These are phyloP conservation scores for Halophytophthora polymorphica DNA, from an alignment of 352 stramenopile genomes.

Conservation along the genomic window DNA sequence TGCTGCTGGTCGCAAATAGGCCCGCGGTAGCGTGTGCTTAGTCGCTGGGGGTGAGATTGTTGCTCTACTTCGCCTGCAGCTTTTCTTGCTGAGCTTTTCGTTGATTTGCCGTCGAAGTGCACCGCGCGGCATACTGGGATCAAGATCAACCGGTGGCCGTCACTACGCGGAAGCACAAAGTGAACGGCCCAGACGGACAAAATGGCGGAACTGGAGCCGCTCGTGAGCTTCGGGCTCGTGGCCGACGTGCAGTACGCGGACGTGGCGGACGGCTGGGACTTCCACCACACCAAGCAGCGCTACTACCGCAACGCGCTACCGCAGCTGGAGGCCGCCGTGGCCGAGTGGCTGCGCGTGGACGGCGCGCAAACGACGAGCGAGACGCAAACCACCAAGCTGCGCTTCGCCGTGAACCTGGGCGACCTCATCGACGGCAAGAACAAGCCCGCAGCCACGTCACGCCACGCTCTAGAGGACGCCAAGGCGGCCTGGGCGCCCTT, in stretches of 20 bases:
- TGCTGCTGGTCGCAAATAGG: too few relatives aligned
- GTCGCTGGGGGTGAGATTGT: too few relatives aligned
- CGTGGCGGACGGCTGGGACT: constrained; percentile 79
- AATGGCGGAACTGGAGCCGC: constrained; percentile 16
- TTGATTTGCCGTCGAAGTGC: too few relatives aligned
- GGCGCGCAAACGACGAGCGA: constrained; percentile 6
- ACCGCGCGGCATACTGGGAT: not conserved
- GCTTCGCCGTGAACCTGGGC: constrained; percentile 74
- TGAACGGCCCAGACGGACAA: constrained; percentile 1
- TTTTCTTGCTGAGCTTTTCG: too few relatives aligned
- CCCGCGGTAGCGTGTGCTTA: too few relatives aligned
- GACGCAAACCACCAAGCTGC: constrained; percentile 22
- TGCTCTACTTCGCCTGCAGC: too few relatives aligned
- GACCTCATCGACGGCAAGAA: constrained; percentile 86
- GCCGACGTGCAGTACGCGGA: constrained; percentile 84
- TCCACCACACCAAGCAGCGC: constrained; percentile 52
- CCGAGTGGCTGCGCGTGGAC: constrained; percentile 48
- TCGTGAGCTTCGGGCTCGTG: constrained; percentile 66
- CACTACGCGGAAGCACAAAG: constrained; percentile 3
- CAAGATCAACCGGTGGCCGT: not conserved
- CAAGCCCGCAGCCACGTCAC: constrained; percentile 35
- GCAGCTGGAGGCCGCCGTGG: constrained; percentile 39
- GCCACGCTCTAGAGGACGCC: constrained; percentile 36
- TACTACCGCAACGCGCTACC: constrained; percentile 70
- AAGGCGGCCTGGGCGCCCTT: constrained; percentile 45